Base-by-base conservation (phyloP, 306 rosid genomes). In the Trifolium subterraneum region DNA sequence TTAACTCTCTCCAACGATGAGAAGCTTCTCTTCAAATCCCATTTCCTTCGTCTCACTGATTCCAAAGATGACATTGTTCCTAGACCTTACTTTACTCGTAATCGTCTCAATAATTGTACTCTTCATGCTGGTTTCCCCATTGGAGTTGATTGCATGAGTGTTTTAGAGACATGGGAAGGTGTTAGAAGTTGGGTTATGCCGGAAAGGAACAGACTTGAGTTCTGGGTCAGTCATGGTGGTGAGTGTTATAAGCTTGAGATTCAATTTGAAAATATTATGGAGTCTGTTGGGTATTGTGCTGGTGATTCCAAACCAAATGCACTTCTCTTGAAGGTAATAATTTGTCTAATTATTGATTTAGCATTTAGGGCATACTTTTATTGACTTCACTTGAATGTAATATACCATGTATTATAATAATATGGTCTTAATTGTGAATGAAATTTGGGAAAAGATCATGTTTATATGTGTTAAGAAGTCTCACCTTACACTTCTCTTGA, bases 171-270 rank as follows among this genome's bases (percentile, higher is more conserved):
- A 0, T 94, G 94, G 98, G 82, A 88, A 12, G 82, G 81, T 6
- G 93, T 88, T 2, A 47, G 79, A 23, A 88, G 78, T 3, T 91
- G 94, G 96, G 76, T 87, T 61, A 83, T 94, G 88, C 95, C 96
- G 6, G 91, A 90, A 82, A 83, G 95, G 82, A 79, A 41, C 8
- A 77, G 79, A 77, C 81, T 86, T 16, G 98, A 89, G 63, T 91
- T 81, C 74, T 91, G 90, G 92, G 81, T 94, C 0, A 71, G 63
- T 73, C 81, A 54, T 3, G 25, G 5, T 1, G 75, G 13, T 8
- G 78, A 86, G 35, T 89, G 89, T 67, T 94, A 71, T 62, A 90
- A 84, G 29, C 71, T 94, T 13, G 96, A 94, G 80, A 74, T 93
- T 69, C 45, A 75, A 41, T 89, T 93, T 77, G 92, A 88, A 61